These are phyloP conservation scores for Achlya hypogyna DNA, from an alignment of 352 stramenopile species.

Conservation along the genomic window DNA sequence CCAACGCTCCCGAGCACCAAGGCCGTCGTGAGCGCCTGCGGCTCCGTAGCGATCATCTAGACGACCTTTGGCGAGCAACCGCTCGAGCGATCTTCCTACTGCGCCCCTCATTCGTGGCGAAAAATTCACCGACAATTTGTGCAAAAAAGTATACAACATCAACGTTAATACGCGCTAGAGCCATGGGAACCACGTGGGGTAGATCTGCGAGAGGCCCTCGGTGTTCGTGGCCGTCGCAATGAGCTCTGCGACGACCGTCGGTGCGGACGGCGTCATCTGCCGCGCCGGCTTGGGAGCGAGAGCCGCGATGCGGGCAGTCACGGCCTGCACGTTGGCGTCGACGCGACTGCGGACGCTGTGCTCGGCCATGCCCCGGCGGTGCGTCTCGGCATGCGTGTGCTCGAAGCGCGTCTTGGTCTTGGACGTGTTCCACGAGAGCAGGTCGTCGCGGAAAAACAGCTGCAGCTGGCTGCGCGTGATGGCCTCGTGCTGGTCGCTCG, in stretches of 20 bases:
- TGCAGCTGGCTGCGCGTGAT: constrained; percentile 80
- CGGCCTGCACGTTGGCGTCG: constrained; percentile 75
- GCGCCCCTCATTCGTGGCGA: background rate
- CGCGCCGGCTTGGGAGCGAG: constrained; percentile 46
- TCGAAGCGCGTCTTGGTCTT: constrained; percentile 47
- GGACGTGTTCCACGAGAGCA: constrained; percentile 81
- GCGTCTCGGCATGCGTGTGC: constrained; percentile 34
- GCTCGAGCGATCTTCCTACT: background rate
- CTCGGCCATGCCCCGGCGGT: constrained; percentile 33
- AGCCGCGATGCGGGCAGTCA: constrained; percentile 68
- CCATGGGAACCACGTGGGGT: constrained; percentile 82
- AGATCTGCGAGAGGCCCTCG: constrained; percentile 77
- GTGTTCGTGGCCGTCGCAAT: constrained; percentile 73
- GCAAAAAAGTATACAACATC: background rate
- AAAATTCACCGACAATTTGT: background rate
- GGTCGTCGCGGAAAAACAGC: constrained; percentile 82
- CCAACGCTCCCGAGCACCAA: constrained; percentile 4
- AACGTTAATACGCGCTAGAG: constrained; percentile 32
- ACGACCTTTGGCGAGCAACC: background rate
- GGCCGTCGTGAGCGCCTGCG: background rate
- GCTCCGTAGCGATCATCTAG: background rate
- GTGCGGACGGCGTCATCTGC: constrained; percentile 25
- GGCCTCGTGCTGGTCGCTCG: constrained; percentile 56
- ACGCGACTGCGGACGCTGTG: constrained; percentile 76
- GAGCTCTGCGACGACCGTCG: constrained; percentile 56